These are phyloP conservation scores for Cryphonectria naterciae DNA, from an alignment of 2,329 filamentous ascomycete species.

Conservation along the genomic window DNA sequence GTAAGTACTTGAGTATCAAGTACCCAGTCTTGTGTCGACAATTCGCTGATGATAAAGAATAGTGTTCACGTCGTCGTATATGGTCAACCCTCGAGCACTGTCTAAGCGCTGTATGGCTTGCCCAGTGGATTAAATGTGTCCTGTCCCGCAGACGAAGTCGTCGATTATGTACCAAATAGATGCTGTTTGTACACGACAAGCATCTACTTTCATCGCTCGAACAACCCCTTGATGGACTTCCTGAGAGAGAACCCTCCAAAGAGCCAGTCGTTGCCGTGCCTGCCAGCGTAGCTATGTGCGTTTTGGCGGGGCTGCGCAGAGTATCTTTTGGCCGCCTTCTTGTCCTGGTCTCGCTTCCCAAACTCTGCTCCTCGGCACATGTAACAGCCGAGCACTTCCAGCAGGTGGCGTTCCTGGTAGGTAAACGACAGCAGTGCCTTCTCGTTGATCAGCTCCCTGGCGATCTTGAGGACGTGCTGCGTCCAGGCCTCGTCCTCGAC, in stretches of 20 bases:
- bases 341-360: slow-evolving; percentile 16
- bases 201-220: slow-evolving; percentile 12
- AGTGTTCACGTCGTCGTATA: neutral
- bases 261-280: slow-evolving; percentile 27
- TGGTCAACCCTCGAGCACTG: no score
- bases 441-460: slow-evolving; percentile 28
- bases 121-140: neutral
- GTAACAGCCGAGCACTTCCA: slow-evolving; percentile 32
- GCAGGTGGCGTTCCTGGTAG: slow-evolving; percentile 31
- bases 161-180: neutral
- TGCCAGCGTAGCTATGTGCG: slow-evolving; percentile 26
- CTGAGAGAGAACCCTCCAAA: slow-evolving; percentile 27
- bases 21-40: neutral
- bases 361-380: slow-evolving; percentile 38
- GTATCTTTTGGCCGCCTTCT: slow-evolving; percentile 9
- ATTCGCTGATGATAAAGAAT: neutral
- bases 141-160: neutral
- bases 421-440: slow-evolving; percentile 27
- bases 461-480: slow-evolving; percentile 16
- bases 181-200: neutral
- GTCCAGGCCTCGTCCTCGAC: slow-evolving; percentile 20
- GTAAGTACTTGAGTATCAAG: neutral
- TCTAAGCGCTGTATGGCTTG: neutral
- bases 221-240: slow-evolving; percentile 16
- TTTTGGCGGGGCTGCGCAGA: slow-evolving; percentile 17